These are phyloP conservation scores for Auxenochlorella protothecoides DNA, from an alignment of 139 green algal genomes.

Conservation along the genomic window DNA sequence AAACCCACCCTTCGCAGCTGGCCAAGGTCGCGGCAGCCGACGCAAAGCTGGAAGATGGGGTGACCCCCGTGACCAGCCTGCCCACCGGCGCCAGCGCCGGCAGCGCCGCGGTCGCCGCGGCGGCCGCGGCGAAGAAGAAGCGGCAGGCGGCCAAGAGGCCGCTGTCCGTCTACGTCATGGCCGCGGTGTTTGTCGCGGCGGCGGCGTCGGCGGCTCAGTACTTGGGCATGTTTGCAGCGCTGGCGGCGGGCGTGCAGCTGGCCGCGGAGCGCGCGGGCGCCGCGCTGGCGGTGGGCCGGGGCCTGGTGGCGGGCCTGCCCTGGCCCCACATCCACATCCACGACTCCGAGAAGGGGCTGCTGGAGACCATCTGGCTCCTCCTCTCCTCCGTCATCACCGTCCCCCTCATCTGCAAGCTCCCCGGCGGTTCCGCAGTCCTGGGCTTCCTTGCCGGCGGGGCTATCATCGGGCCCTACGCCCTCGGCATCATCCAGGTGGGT, in stretches of 20 bases:
- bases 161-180: no score
- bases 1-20: no score
- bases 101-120: background rate
- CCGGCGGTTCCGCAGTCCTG: conserved; percentile 83
- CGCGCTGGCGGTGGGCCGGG: conserved; percentile 5
- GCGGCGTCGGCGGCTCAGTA: background rate
- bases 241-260: conserved; percentile 4
- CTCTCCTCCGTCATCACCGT: conserved; percentile 72
- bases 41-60: no score
- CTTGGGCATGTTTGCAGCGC: conserved; percentile 15
- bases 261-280: conserved; percentile 6
- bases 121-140: no score
- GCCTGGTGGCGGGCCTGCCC: conserved; percentile 14
- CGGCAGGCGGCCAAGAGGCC: no score
- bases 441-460: conserved; percentile 88
- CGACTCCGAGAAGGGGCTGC: conserved; percentile 57
- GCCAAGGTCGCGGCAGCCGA: no score
- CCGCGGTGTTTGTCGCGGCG: background rate
- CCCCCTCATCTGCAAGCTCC: conserved; percentile 79
- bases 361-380: conserved; percentile 85
- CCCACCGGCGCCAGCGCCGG: background rate
- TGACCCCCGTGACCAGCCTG: no score
- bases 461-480: conserved; percentile 84
- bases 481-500: conserved; percentile 71
- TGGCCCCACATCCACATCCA: conserved; percentile 46